Evolutionary conservation across 1,139 yeast species (phyloP).

Genomic region (Yamadazyma conglobata): DNA sequence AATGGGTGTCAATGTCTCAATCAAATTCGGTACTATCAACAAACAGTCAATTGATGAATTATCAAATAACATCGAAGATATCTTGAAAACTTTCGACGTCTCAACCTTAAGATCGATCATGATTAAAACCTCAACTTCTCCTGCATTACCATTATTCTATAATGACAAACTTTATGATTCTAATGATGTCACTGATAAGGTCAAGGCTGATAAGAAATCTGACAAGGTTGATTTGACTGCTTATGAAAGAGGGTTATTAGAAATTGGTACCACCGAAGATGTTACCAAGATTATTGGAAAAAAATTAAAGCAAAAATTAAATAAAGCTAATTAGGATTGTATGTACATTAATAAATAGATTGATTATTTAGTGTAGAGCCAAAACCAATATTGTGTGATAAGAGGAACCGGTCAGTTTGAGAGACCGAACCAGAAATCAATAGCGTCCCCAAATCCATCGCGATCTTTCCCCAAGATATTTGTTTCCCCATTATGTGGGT

Average conservation of each 20-base stretch:
- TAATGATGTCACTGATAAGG: constrained; percentile 24
- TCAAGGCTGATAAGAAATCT: constrained; percentile 21
- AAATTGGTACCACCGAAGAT: constrained; percentile 73
- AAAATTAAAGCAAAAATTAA: constrained; percentile 24
- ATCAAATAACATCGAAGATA: constrained; percentile 54
- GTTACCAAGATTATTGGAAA: constrained; percentile 46
- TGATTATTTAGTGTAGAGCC: constrained; percentile 1
- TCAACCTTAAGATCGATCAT: constrained; percentile 54
- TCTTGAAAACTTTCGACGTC: constrained; percentile 47
- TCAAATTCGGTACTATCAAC: constrained; percentile 64
- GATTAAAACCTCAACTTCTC: constrained; percentile 69
- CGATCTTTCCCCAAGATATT: not conserved
- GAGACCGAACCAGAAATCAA: too few species aligned
- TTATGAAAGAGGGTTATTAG: constrained; percentile 76
- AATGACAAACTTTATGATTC: constrained; percentile 55
- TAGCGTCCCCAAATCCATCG: too few species aligned
- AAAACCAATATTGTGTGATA: too few species aligned
- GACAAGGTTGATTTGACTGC: constrained; percentile 43
- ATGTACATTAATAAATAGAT: constrained; percentile 8
- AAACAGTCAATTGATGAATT: constrained; percentile 31
- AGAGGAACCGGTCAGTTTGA: too few species aligned
- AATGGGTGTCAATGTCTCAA: constrained; percentile 64
- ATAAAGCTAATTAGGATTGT: constrained; percentile 8
- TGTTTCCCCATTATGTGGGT: constrained; percentile 9
- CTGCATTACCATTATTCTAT: constrained; percentile 79